A percentile compares a stretch with the other conserved stretches of the same genome.
Evolutionary conservation across 2,329 filamentous ascomycete genomes (phyloP).

Genomic region (Grosmannia serpens): DNA sequence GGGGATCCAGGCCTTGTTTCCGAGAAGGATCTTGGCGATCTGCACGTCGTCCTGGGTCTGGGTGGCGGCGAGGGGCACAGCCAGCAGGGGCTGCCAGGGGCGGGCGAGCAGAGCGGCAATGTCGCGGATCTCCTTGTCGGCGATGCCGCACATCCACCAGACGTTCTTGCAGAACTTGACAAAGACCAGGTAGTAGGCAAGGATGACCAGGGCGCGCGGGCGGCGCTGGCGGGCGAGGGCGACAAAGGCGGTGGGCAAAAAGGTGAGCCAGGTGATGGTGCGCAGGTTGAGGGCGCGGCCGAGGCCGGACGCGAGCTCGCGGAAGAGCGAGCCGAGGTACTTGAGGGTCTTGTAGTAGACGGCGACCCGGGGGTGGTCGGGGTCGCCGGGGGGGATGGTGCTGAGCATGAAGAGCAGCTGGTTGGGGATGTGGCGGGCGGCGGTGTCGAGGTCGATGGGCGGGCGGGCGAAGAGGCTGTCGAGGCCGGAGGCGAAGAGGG

Average conservation of each 20-base stretch:
- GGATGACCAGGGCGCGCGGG: constrained; percentile 36
- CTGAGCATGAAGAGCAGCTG: constrained; percentile 38
- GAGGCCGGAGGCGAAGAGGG: constrained; percentile 29
- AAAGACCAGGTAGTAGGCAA: constrained; percentile 42
- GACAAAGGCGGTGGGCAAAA: constrained; percentile 32
- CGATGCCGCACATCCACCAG: constrained; percentile 41
- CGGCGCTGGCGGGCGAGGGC: constrained; percentile 28
- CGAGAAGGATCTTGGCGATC: constrained; percentile 30
- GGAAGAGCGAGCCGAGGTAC: constrained; percentile 40
- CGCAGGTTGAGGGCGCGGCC: constrained; percentile 33
- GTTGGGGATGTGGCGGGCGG: constrained; percentile 30
- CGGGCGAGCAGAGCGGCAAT: constrained; percentile 28
- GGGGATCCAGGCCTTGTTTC: constrained; percentile 31
- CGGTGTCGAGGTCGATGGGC: constrained; percentile 31
- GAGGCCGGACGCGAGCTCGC: constrained; percentile 31
- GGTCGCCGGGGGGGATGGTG: constrained; percentile 29
- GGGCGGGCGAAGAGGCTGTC: constrained; percentile 37
- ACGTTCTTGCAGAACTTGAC: constrained; percentile 28
- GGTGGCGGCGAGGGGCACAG: constrained; percentile 28
- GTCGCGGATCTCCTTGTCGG: constrained; percentile 32
- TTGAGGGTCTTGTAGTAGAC: constrained; percentile 35
- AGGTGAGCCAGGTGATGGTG: constrained; percentile 42
- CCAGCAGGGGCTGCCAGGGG: constrained; percentile 29
- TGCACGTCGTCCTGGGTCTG: constrained; percentile 16
- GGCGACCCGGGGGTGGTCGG: constrained; percentile 26